phyloP scores from a whole-genome alignment of 2,329 filamentous ascomycete species.

The Botrytis squamosa region DNA sequence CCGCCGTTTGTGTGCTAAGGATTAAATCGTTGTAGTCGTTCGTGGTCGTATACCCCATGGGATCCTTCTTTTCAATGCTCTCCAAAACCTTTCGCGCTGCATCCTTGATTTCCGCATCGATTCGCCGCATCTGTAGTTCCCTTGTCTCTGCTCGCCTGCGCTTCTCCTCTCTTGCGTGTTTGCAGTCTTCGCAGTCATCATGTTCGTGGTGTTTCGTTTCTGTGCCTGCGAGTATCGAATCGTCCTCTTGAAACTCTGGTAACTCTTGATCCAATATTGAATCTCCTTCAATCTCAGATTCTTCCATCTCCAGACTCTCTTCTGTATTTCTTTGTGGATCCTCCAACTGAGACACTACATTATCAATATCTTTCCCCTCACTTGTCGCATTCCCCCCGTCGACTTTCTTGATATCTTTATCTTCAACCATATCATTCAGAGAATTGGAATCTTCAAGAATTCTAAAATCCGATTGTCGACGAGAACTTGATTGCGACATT shows the following conservation, averaged over 20 bases:
- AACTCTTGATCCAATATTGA: slow-evolving; percentile 7
- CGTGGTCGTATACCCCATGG: not conserved
- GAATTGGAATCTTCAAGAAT: slow-evolving; percentile 38
- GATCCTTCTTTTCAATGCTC: slow-evolving; percentile 45
- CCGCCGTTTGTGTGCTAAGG: slow-evolving; percentile 39
- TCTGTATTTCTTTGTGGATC: slow-evolving; percentile 8
- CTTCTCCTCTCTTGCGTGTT: slow-evolving; percentile 28
- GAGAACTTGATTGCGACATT: slow-evolving; percentile 32
- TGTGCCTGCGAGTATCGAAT: slow-evolving; percentile 23
- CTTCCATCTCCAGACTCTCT: not conserved
- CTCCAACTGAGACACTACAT: slow-evolving; percentile 12
- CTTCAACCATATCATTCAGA: slow-evolving; percentile 26
- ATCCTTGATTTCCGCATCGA: slow-evolving; percentile 54
- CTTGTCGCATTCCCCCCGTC: slow-evolving; percentile 29
- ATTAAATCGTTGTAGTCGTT: slow-evolving; percentile 37
- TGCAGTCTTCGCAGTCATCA: slow-evolving; percentile 18
- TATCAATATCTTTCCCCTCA: not conserved
- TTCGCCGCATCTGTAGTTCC: slow-evolving; percentile 37
- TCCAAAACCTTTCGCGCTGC: slow-evolving; percentile 53
- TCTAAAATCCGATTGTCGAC: slow-evolving; percentile 30
- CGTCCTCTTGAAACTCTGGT: not conserved
- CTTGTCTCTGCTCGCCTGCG: slow-evolving; percentile 23
- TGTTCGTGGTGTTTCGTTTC: slow-evolving; percentile 20
- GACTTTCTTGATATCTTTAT: slow-evolving; percentile 21
- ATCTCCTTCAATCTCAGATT: not conserved